Evolutionary conservation across 768 basidiomycete genomes (phyloP).

Genomic region (Mycena floridula): DNA sequence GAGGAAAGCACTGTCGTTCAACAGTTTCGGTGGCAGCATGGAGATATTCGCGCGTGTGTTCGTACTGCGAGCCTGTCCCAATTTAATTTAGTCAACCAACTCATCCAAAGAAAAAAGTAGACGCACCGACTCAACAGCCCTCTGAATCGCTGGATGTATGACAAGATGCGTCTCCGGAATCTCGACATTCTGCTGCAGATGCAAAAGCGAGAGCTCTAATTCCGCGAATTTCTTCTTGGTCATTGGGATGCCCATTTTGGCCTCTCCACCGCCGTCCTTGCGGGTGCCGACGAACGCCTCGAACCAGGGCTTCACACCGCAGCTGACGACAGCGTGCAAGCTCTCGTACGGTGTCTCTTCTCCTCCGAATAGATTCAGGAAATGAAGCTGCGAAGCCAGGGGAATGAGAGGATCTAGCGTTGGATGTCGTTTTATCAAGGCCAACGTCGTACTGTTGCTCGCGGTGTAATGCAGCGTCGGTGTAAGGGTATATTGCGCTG

Average conservation of each 20-base stretch:
- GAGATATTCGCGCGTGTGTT: conserved; percentile 68
- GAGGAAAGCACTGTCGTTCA: conserved; percentile 87
- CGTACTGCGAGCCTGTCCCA: conserved; percentile 43
- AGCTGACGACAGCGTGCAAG: conserved; percentile 90
- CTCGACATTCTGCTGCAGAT: conserved; percentile 98
- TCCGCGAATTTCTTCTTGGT: conserved; percentile 99
- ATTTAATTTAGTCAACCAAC: no score
- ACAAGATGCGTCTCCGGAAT: conserved; percentile 94
- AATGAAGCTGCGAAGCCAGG: conserved; percentile 81
- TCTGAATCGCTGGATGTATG: conserved; percentile 85
- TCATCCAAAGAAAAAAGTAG: conserved; percentile 4
- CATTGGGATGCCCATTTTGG: conserved; percentile 94
- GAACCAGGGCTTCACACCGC: conserved; percentile 96
- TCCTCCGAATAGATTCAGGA: conserved; percentile 86
- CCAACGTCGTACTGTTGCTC: conserved; percentile 78
- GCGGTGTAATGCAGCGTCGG: conserved; percentile 75
- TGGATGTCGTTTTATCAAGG: conserved; percentile 88
- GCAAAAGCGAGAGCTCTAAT: conserved; percentile 87
- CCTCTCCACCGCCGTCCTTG: conserved; percentile 62
- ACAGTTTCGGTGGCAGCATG: conserved; percentile 62
- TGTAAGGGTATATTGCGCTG: conserved; percentile 61
- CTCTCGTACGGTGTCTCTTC: conserved; percentile 93
- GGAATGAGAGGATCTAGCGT: conserved; percentile 77
- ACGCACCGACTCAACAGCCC: conserved; percentile 74
- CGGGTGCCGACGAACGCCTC: conserved; percentile 93